Percentiles rank a stretch among this genome's conserved stretches.
Evolutionary conservation across 1,139 yeast genomes (phyloP).

Genomic region (Barnettozyma hawaiiensis): DNA sequence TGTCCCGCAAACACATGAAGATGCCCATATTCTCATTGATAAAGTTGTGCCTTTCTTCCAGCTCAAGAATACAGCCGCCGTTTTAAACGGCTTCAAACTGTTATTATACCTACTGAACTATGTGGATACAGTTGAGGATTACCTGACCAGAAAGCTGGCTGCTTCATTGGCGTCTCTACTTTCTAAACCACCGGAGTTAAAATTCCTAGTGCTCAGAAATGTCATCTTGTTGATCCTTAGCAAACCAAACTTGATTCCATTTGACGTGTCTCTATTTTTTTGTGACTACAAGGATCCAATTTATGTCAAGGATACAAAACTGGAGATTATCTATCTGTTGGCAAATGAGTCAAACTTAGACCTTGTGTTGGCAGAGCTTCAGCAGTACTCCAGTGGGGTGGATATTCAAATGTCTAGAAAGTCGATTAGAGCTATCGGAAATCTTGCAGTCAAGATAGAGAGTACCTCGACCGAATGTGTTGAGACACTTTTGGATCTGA

Average conservation of each 20-base stretch:
- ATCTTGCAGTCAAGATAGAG: slow-evolving; percentile 72
- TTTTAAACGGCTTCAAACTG: slow-evolving; percentile 67
- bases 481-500: slow-evolving; percentile 51
- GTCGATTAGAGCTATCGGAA: slow-evolving; percentile 86
- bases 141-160: slow-evolving; percentile 56
- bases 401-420: slow-evolving; percentile 83
- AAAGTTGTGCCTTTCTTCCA: slow-evolving; percentile 67
- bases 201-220: slow-evolving; percentile 76
- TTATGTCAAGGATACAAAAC: slow-evolving; percentile 83
- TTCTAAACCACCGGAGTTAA: slow-evolving; percentile 77
- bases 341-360: slow-evolving; percentile 62
- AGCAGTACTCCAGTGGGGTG: slow-evolving; percentile 82
- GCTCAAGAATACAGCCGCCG: slow-evolving; percentile 80
- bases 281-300: slow-evolving; percentile 82
- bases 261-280: slow-evolving; percentile 75
- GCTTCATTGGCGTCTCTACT: slow-evolving; percentile 66
- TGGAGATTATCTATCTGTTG: slow-evolving; percentile 76
- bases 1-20: slow-evolving; percentile 63
- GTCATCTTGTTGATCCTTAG: slow-evolving; percentile 70
- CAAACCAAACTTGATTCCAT: slow-evolving; percentile 50
- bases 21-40: slow-evolving; percentile 64
- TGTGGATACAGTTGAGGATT: slow-evolving; percentile 36
- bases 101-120: slow-evolving; percentile 72
- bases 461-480: slow-evolving; percentile 60
- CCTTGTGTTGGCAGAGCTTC: slow-evolving; percentile 66